phyloP scores from a whole-genome alignment of 2,329 filamentous ascomycete species.

The Aspergillus sp. region DNA sequence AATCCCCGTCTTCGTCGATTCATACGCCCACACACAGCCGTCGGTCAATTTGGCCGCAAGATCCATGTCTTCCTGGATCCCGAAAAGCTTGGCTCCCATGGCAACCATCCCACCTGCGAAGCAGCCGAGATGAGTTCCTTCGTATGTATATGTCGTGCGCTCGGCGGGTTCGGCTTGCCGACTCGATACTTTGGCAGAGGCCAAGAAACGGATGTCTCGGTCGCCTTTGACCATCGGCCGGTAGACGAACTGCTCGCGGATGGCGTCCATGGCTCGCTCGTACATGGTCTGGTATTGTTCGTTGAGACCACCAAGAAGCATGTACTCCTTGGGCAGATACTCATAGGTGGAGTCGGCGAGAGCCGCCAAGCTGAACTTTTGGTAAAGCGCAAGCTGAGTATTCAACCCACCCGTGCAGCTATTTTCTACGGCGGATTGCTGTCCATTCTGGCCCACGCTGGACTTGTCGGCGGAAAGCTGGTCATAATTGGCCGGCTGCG shows the following conservation, averaged over 20 bases:
- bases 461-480: neutral
- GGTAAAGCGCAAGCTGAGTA: constrained; percentile 30
- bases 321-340: constrained; percentile 50
- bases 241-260: constrained; percentile 43
- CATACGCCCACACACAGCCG: constrained; percentile 63
- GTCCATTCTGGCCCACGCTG: constrained; percentile 6
- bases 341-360: constrained; percentile 50
- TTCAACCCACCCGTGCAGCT: constrained; percentile 40
- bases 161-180: constrained; percentile 15
- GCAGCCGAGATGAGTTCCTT: constrained; percentile 58
- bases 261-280: constrained; percentile 37
- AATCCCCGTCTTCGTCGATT: constrained; percentile 54
- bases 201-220: constrained; percentile 41
- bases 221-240: constrained; percentile 44
- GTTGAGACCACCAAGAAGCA: constrained; percentile 44
- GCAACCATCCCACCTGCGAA: constrained; percentile 63
- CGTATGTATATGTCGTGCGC: constrained; percentile 41
- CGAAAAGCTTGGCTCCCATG: constrained; percentile 57
- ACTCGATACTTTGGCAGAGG: constrained; percentile 25
- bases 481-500: constrained; percentile 27
- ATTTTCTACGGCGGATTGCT: constrained; percentile 12
- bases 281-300: constrained; percentile 46
- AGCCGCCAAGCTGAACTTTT: constrained; percentile 44
- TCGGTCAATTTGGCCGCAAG: constrained; percentile 58
- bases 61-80: constrained; percentile 52